phyloP scores from a whole-genome alignment of 257 asterid species.

The Salvia miltiorrhiza region DNA sequence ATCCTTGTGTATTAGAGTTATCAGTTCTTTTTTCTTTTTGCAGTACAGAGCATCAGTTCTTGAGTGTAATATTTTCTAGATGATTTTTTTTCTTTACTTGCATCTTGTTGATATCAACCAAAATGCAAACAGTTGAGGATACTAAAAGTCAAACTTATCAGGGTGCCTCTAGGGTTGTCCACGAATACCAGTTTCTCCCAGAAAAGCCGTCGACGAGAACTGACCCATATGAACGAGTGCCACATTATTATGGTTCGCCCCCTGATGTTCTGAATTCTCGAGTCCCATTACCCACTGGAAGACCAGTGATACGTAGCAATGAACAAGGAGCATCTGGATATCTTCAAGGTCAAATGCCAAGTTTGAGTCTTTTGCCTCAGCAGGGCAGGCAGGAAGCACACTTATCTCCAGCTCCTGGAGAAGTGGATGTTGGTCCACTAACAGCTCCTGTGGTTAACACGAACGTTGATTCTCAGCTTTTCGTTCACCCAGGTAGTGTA shows the following conservation, averaged over 20 bases:
- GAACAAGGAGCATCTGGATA: constrained; percentile 52
- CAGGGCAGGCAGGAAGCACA: constrained; percentile 50
- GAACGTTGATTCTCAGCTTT: constrained; percentile 42
- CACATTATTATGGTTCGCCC: constrained; percentile 54
- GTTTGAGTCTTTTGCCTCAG: constrained; percentile 51
- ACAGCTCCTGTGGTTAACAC: constrained; percentile 32
- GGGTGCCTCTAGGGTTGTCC: constrained; percentile 69
- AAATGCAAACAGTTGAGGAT: constrained; percentile 8
- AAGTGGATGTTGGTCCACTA: constrained; percentile 42
- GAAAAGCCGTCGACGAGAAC: constrained; percentile 68
- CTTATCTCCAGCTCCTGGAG: constrained; percentile 52
- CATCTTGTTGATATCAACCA: constrained; percentile 7
- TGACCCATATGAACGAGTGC: constrained; percentile 43
- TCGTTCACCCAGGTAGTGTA: constrained; percentile 38
- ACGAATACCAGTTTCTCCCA: constrained; percentile 80
- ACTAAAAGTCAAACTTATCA: constrained; percentile 30
- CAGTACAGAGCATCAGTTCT: too few species aligned
- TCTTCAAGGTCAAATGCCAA: constrained; percentile 51
- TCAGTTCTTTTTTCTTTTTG: too few species aligned
- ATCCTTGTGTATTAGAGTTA: neutral
- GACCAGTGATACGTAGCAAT: constrained; percentile 41
- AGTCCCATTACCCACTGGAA: constrained; percentile 42
- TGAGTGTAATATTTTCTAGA: neutral
- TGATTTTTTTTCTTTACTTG: neutral
- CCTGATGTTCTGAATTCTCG: constrained; percentile 50